Evolutionary conservation across 495 filamentous ascomycete genomes (phyloP), one percentile per base, ranked within the genome.

Genomic region (Penicillium goetzii): DNA sequence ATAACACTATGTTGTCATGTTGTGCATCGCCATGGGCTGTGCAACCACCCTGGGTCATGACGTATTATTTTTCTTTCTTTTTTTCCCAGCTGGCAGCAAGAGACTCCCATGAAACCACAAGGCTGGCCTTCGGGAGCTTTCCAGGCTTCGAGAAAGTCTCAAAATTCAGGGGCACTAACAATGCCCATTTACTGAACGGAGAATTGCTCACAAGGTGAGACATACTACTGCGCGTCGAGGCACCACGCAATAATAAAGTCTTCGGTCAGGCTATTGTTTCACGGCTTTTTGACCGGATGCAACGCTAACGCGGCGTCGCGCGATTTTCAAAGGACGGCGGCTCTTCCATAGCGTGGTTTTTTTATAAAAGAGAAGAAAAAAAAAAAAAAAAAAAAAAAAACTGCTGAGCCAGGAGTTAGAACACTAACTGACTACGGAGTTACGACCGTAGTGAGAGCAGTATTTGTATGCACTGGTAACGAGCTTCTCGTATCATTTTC

Each of bases 231-330:
- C 11, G 12, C 25, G 47, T 30, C 25, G 25, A 51, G 47, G 1
- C 47, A 30, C 47, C 25, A 28, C 47, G 30, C 47, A 28, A 51
- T 12, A 51, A 26, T 12, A 51, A 26, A 28, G 47, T 17, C 47
- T 51, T 51, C 47, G 47, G 47, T 30, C 47, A 28, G 47, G 47
- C 47, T 51, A 30, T 51, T 51, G 47, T 51, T 51, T 51, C 47
- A 30, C 26, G 15, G 25, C 25, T 28, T 51, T 25, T 30, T 30
- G 47, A 17, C 47, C 25, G 26, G 25, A 30, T 51, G 47, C 47
- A 51, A 51, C 47, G 47, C 47, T 51, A 28, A 51, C 15, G 12
- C 23, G 12, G 25, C 12, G 30, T 51, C 25, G 26, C 23, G 23
- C 47, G 21, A 17, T 9, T 28, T 28, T 30, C 47, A 4, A 15